These are phyloP conservation scores for Ceratocystis papillata DNA, from an alignment of 2,329 filamentous ascomycete genomes.

Conservation along the genomic window DNA sequence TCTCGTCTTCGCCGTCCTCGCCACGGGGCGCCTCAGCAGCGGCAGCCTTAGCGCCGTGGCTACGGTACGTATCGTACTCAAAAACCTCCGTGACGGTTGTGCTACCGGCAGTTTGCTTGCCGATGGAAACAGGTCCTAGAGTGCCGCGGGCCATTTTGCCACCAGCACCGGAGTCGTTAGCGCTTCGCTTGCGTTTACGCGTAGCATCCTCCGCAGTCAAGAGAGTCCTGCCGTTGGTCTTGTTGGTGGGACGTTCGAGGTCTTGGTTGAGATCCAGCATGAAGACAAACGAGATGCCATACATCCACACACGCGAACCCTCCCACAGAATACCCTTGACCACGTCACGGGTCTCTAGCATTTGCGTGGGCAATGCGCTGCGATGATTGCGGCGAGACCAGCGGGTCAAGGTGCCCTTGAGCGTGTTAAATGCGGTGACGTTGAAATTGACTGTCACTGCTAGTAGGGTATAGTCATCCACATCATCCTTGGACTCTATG, in stretches of 20 bases:
- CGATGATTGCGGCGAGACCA: conserved; percentile 80
- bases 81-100: conserved; percentile 21
- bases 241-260: conserved; percentile 36
- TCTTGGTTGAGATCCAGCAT: conserved; percentile 81
- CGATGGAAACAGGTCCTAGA: conserved; percentile 37
- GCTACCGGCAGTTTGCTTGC: conserved; percentile 30
- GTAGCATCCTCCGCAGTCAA: conserved; percentile 29
- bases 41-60: conserved; percentile 24
- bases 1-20: conserved; percentile 34
- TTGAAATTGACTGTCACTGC: conserved; percentile 45
- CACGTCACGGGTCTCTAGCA: conserved; percentile 63
- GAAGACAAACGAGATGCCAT: conserved; percentile 74
- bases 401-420: conserved; percentile 63
- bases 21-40: conserved; percentile 26
- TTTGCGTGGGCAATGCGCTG: conserved; percentile 61
- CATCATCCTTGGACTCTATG: conserved; percentile 27
- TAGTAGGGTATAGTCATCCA: conserved; percentile 43
- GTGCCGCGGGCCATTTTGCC: conserved; percentile 41
- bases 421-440: conserved; percentile 67
- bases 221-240: conserved; percentile 26
- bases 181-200: conserved; percentile 46
- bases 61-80: conserved; percentile 23
- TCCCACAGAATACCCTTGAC: conserved; percentile 83
- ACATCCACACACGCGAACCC: conserved; percentile 68
- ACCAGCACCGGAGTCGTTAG: conserved; percentile 42